These are phyloP conservation scores for Ophiocordyceps camponoti-rufipedis DNA, from an alignment of 2,329 filamentous ascomycete species.

Conservation along the genomic window DNA sequence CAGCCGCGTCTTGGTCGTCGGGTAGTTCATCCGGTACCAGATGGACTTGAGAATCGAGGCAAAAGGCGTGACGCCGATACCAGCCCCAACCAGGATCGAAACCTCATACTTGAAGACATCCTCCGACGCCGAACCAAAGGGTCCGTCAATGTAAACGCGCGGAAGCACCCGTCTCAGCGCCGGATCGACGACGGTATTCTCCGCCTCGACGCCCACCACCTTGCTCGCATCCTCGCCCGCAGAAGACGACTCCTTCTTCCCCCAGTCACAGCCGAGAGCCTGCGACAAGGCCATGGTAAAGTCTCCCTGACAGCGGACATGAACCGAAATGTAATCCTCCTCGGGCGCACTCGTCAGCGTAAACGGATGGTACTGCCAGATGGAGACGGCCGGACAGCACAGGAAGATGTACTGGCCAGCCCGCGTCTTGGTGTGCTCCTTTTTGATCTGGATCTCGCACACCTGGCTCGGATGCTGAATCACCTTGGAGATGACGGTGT, in stretches of 20 bases:
- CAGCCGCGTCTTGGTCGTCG: conserved; percentile 58
- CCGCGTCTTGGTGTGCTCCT: conserved; percentile 64
- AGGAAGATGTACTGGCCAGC: conserved; percentile 82
- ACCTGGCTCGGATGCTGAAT: conserved; percentile 81
- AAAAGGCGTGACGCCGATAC: conserved; percentile 76
- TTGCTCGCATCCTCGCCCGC: conserved; percentile 32
- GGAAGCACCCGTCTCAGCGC: conserved; percentile 57
- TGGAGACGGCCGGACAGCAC: conserved; percentile 68
- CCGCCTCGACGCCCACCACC: conserved; percentile 48
- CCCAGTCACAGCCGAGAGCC: conserved; percentile 59
- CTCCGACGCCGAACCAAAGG: conserved; percentile 72
- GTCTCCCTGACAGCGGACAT: conserved; percentile 68
- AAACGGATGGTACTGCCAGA: conserved; percentile 83
- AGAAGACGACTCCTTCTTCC: conserved; percentile 16
- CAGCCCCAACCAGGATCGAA: conserved; percentile 60
- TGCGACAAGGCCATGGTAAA: conserved; percentile 56
- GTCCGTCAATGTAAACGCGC: conserved; percentile 66
- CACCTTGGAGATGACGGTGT: conserved; percentile 76
- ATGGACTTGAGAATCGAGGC: conserved; percentile 79
- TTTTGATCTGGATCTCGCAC: conserved; percentile 83
- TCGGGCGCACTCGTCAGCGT: conserved; percentile 74
- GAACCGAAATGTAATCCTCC: conserved; percentile 78
- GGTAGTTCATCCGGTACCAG: conserved; percentile 87
- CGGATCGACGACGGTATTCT: conserved; percentile 43
- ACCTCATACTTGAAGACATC: conserved; percentile 83